Conservation (phyloP, 2,329 filamentous ascomycete genomes). For the Colletotrichum spinosum region DNA sequence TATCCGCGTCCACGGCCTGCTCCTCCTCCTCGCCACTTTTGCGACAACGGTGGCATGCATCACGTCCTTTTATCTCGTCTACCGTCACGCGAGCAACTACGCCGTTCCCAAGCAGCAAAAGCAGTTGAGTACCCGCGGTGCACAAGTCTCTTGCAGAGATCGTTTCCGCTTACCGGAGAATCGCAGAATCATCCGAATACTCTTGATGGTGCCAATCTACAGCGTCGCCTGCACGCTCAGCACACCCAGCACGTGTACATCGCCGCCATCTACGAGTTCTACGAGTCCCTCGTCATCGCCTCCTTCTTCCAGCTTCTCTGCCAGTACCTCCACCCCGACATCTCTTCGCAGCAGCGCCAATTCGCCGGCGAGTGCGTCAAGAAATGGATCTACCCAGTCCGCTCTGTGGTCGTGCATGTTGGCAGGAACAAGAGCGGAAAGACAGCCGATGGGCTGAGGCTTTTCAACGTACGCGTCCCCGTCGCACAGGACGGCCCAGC, state of each 20-base stretch:
- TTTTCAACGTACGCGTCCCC: constrained; percentile 9
- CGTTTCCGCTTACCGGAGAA: too few species aligned
- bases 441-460: neutral
- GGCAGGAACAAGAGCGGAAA: neutral
- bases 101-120: constrained; percentile 19
- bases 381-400: constrained; percentile 12
- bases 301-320: constrained; percentile 20
- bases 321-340: neutral
- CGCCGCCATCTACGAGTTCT: constrained; percentile 21
- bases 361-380: constrained; percentile 10
- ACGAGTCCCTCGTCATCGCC: constrained; percentile 19
- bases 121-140: neutral
- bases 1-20: constrained; percentile 10
- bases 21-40: neutral
- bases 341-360: neutral
- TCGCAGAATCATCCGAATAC: constrained; percentile 7
- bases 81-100: constrained; percentile 21
- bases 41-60: constrained; percentile 6
- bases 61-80: constrained; percentile 2
- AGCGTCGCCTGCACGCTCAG: constrained; percentile 14
- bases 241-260: constrained; percentile 23
- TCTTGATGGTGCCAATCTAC: constrained; percentile 23
- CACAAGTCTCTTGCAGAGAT: too few species aligned
- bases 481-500: too few species aligned
- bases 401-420: neutral